Base-by-base conservation (phyloP, 208 protist genomes). In the Trypanosoma vivax region DNA sequence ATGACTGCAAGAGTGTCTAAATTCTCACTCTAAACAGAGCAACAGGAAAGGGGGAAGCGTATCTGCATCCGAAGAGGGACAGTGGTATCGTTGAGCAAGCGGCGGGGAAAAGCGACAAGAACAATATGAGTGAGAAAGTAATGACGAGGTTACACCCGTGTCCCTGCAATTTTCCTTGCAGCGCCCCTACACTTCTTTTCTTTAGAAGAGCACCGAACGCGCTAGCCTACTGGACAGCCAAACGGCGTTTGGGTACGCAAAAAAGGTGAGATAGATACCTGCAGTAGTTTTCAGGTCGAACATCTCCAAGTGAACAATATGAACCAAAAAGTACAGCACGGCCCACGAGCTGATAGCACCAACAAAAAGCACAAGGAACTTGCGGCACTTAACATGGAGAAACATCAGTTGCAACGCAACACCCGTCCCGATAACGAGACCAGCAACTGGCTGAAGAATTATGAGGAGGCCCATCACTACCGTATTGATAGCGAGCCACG, bases 221-320 rank as follows among this genome's bases (percentile, higher is more conserved):
- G 65, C 49, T 23, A 56, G 30, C 31, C 60, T 40, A 27, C 54
- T 60, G 25, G 61, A 63, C 2, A 77, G 51, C 79, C 74, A 87
- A 14, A 87, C 19, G 1, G 68, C 64, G 40, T 79, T 87, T 33
- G 74, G 74, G 53, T 80, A 87, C n/a, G 77, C 51, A 19, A 87
- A 69, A 58, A 74, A 73, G 30, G 58, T 71, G 9, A 83, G 43
- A 59, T 75, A 78, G n/a, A 68, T 40, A 25, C 71, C 71, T 25
- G 69, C 76, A 46, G 70, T 73, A 38, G 63, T 69, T 3, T 30
- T 37, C 11, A 52, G 54, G 25, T 70, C 64, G 40, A 51, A 50
- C 6, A 73, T 28, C 13, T 58, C 54, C 35, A 79, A 42, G 0
- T 54, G 33, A 18, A 79, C 51, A 21, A 65, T 21, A 10, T 43